phyloP scores from a whole-genome alignment of 805 yeast genomes.

The Candida adriatica region DNA sequence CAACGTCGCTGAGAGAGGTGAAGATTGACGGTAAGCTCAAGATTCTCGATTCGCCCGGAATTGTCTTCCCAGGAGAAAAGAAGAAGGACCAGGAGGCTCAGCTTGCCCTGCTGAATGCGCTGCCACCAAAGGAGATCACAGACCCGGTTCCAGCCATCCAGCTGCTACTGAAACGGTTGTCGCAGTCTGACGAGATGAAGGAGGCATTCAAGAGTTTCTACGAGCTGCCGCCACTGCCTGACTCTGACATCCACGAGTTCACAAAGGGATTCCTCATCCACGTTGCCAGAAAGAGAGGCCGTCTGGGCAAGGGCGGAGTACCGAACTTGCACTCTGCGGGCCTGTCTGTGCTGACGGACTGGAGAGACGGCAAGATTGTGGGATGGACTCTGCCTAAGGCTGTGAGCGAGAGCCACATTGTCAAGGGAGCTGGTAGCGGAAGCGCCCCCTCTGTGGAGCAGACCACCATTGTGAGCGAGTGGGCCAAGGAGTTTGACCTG shows the following conservation, averaged over 20 bases:
- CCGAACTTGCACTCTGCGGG: slow-evolving; percentile 89
- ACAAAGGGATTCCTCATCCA: slow-evolving; percentile 85
- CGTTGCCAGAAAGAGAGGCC: slow-evolving; percentile 87
- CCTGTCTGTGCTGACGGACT: slow-evolving; percentile 73
- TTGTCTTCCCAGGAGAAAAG: slow-evolving; percentile 78
- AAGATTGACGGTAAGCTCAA: slow-evolving; percentile 87
- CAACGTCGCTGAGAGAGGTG: slow-evolving; percentile 85
- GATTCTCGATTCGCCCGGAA: slow-evolving; percentile 94
- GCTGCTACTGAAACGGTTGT: slow-evolving; percentile 65
- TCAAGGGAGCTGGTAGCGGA: slow-evolving; percentile 24
- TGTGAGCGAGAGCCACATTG: slow-evolving; percentile 25
- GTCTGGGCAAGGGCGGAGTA: slow-evolving; percentile 88
- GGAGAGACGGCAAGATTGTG: slow-evolving; percentile 93
- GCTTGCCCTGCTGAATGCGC: slow-evolving; percentile 77
- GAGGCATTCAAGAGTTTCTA: slow-evolving; percentile 68
- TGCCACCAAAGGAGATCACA: slow-evolving; percentile 76
- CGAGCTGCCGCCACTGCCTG: slow-evolving; percentile 73
- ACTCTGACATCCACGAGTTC: slow-evolving; percentile 64
- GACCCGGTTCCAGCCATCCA: slow-evolving; percentile 85
- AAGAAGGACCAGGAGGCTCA: slow-evolving; percentile 78
- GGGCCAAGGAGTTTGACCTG: slow-evolving; percentile 93
- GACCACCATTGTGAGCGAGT: slow-evolving; percentile 74
- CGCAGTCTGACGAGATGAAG: slow-evolving; percentile 71
- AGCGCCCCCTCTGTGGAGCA: slow-evolving; percentile 34
- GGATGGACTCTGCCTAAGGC: slow-evolving; percentile 81